These are phyloP conservation scores for Sarocladiaceae sp. DNA, from an alignment of 2,329 filamentous ascomycete species.

Conservation along the genomic window DNA sequence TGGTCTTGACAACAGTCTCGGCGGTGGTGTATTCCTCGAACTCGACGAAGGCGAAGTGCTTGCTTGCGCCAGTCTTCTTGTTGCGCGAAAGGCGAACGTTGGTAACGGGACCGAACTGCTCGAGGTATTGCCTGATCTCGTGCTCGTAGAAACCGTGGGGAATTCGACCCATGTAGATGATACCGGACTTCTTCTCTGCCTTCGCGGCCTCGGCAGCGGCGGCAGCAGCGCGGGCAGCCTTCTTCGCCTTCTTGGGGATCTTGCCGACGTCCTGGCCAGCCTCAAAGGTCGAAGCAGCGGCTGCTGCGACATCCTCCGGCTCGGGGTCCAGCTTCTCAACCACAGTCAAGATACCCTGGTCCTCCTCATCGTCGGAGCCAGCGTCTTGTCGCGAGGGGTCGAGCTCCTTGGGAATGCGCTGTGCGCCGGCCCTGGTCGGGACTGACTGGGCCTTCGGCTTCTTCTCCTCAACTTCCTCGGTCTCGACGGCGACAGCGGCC, in stretches of 20 bases:
- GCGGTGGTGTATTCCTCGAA: conserved; percentile 76
- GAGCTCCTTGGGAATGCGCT: conserved; percentile 18
- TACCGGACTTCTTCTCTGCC: conserved; percentile 50
- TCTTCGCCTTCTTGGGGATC: conserved; percentile 44
- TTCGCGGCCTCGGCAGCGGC: conserved; percentile 4
- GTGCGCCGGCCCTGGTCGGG: conserved; percentile 12
- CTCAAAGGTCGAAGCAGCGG: conserved; percentile 33
- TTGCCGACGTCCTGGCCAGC: conserved; percentile 47
- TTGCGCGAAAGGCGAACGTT: conserved; percentile 83
- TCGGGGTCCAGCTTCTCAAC: conserved; percentile 41
- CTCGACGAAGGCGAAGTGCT: conserved; percentile 94
- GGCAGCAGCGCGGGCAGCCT: conserved; percentile 31
- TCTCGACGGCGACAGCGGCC: conserved; percentile 24
- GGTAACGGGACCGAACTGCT: conserved; percentile 82
- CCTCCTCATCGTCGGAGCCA: conserved; percentile 24
- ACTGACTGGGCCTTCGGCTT: conserved; percentile 21
- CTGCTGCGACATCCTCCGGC: conserved; percentile 33
- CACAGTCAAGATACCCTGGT: conserved; percentile 37
- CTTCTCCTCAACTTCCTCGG: conserved; percentile 25
- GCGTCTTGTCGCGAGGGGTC: conserved; percentile 16
- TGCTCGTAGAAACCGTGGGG: conserved; percentile 95
- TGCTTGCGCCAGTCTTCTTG: conserved; percentile 83
- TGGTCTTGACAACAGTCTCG: conserved; percentile 87
- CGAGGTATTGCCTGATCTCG: conserved; percentile 90
- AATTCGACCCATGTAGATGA: conserved; percentile 86